These are phyloP conservation scores for Dichotomopilus funicola DNA, from an alignment of 2,329 filamentous ascomycete species.

Conservation along the genomic window DNA sequence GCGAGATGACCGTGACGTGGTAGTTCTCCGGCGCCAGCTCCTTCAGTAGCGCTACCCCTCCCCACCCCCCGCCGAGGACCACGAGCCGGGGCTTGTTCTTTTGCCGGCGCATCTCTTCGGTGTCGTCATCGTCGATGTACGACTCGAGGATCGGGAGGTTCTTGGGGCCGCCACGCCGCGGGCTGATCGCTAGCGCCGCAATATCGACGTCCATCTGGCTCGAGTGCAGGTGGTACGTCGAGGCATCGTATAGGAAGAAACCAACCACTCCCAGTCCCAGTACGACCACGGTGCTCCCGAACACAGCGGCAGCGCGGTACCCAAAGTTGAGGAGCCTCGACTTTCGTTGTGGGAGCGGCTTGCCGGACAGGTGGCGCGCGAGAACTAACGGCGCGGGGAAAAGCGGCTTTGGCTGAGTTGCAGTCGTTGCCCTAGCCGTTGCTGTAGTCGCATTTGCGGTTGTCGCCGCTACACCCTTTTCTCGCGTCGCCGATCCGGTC, in stretches of 20 bases:
- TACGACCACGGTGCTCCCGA: constrained; percentile 70
- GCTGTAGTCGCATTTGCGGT: neutral
- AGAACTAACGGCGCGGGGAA: constrained; percentile 17
- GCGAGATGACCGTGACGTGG: constrained; percentile 90
- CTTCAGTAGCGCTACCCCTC: constrained; percentile 85
- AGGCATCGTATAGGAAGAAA: constrained; percentile 92
- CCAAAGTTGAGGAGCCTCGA: constrained; percentile 50
- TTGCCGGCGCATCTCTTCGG: constrained; percentile 57
- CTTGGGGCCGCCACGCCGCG: constrained; percentile 81
- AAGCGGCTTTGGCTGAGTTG: neutral
- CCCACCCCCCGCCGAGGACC: constrained; percentile 91
- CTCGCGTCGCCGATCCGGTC: neutral
- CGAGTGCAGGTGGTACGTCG: constrained; percentile 72
- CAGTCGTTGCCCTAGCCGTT: neutral
- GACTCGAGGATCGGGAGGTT: constrained; percentile 87
- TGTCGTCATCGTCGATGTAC: constrained; percentile 84
- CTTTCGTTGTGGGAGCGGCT: constrained; percentile 42
- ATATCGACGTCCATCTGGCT: constrained; percentile 68
- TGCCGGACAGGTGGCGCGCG: constrained; percentile 43
- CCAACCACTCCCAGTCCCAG: constrained; percentile 62
- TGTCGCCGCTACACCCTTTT: neutral
- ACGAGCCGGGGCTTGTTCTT: constrained; percentile 91
- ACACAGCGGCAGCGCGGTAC: constrained; percentile 62
- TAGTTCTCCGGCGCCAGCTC: constrained; percentile 85
- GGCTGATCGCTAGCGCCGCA: constrained; percentile 75